Percentiles rank a stretch among this genome's conserved stretches.
phyloP scores from a whole-genome alignment of 116 monocot genomes.

The Dioscorea cayenensis region DNA sequence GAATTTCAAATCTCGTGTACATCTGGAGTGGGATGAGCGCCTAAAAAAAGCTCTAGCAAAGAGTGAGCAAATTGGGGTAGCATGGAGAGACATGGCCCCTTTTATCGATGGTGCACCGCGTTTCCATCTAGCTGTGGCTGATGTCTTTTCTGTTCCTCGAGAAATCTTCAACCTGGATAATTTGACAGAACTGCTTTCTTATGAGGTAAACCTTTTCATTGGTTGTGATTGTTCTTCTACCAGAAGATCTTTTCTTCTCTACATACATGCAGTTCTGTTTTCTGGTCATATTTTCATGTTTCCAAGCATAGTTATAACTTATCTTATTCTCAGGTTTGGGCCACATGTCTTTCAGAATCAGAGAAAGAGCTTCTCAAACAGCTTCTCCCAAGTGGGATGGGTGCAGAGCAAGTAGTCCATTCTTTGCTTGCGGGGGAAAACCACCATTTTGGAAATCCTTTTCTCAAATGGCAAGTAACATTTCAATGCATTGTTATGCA shows the following conservation, averaged over 20 bases:
- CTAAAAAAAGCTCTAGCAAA: conserved; percentile 43
- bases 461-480: conserved; percentile 49
- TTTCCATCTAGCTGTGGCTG: conserved; percentile 35
- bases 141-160: conserved; percentile 57
- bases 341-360: conserved; percentile 51
- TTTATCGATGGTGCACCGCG: conserved; percentile 34
- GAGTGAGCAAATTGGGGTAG: conserved; percentile 61
- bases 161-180: conserved; percentile 58
- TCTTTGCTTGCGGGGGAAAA: conserved; percentile 67
- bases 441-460: conserved; percentile 81
- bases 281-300: neutral
- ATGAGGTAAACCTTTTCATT: conserved; percentile 44
- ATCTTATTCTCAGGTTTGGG: conserved; percentile 54
- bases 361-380: conserved; percentile 70
- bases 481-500: neutral
- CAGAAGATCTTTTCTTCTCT: neutral
- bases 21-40: conserved; percentile 53
- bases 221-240: neutral
- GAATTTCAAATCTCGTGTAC: conserved; percentile 50
- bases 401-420: conserved; percentile 43
- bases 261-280: neutral
- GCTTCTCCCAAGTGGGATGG: conserved; percentile 65
- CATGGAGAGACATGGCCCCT: conserved; percentile 61
- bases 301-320: neutral
- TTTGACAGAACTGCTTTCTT: conserved; percentile 36